Base-by-base conservation (phyloP, 164 flowering plant species). In the Liriodendron chinense region DNA sequence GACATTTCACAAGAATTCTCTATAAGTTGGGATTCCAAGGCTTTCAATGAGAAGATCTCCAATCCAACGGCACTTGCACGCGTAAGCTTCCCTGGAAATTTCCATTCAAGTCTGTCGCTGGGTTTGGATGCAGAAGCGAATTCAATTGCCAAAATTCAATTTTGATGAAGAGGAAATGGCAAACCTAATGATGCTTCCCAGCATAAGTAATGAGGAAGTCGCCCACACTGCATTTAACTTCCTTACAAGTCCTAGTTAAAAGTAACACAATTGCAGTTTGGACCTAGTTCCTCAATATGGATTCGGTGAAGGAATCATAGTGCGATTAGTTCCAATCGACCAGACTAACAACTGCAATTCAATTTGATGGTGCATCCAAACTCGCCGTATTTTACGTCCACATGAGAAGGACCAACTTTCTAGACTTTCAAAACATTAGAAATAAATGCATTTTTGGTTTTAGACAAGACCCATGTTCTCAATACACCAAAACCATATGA, bases 11-110 rank as follows among this genome's bases (percentile, higher is more conserved):
- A 80, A 72, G 94, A 89, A 47, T 81, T 66, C 74, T 83, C 88
- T 9, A 77, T 91, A 49, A 79, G 82, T 1, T 92, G 93, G 94
- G 84, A 89, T 78, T 72, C 90, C 24, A 85, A 81, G 80, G 83
- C 83, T 73, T 84, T 88, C 79, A 87, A 85, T 25, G 83, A 83
- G 81, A 84, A 66, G 77, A 70, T 89, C 25, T 80, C 81, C 57
- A 78, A 64, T 43, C 83, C 84, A 21, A 78, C 84, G 43, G 69
- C 86, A 28, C 20, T 80, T 28, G 47, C 62, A 50, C 76, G 75
- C 56, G 96, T 87, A 80, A 85, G 83, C 74, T 34, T 65, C 18
- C 62, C 56, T 12, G 7, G 4, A 25, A 14, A 48, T 16, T 10
- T 26, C 59, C 59, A 49, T 22, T 14, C 18, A 20, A 12, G 47